Conservation (phyloP, 192 early-diverging fungal species). For the Dispira simplex region DNA sequence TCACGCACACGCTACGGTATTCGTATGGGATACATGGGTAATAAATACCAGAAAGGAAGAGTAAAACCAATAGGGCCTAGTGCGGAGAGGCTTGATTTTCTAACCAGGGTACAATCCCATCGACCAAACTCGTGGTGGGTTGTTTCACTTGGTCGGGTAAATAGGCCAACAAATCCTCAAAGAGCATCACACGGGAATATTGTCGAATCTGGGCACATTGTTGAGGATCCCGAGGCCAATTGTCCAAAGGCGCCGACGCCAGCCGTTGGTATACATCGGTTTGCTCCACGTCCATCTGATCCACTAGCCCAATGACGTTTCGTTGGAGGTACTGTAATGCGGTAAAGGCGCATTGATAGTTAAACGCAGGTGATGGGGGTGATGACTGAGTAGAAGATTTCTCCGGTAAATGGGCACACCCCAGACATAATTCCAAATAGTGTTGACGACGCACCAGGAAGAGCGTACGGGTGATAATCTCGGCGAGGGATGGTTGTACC, state of each 20-base stretch:
- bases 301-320: conserved; percentile 50
- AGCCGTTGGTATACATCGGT: conserved; percentile 20
- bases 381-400: background rate
- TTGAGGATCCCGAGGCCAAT: background rate
- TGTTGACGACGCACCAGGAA: conserved; percentile 68
- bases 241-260: background rate
- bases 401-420: background rate
- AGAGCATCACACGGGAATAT: conserved; percentile 39
- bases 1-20: too few relatives aligned
- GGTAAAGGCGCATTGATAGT: conserved; percentile 13
- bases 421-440: conserved; percentile 64
- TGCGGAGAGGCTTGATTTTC: background rate
- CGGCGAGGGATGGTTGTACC: conserved; percentile 32
- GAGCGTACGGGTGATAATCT: conserved; percentile 52
- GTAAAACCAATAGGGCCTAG: background rate
- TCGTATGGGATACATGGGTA: too few relatives aligned
- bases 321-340: conserved; percentile 72
- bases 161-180: conserved; percentile 49
- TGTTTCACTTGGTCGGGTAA: conserved; percentile 65
- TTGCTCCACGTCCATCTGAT: conserved; percentile 28
- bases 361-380: too few relatives aligned
- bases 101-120: conserved; percentile 31
- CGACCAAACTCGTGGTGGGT: conserved; percentile 52
- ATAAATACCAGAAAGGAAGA: too few relatives aligned
- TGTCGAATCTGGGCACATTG: background rate